Base-by-base conservation (phyloP, 371 early-diverging fungal genomes). In the Rhizopus stolonifer region DNA sequence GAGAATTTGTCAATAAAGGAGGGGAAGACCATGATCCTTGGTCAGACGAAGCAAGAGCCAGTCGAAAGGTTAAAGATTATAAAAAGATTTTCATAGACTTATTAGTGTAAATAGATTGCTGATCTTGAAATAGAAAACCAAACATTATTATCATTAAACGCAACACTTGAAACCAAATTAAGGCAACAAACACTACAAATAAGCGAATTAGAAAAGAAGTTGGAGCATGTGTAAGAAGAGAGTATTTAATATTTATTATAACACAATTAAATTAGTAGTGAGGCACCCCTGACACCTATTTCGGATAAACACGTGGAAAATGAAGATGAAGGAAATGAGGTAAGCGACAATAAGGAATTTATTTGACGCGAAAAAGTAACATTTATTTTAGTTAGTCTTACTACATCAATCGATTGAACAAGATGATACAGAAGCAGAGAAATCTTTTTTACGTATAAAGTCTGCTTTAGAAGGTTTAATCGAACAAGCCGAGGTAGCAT, bases 71-170 rank as follows among this genome's bases (percentile, higher is more conserved):
- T 54, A 47, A 19, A 21, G 25, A 18, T 15, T 18, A 19, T 39
- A 47, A 49, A 47, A 17, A 51, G 3, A 14, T 15, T 14, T 32
- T 10, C 25, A 1, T 32, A 18, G 11, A 43, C 24, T 23, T 46
- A 34, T 23, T 47, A 56, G 19, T 38, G 39, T 52, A 45, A 29
- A 45, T 57, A 79, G 70, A 74, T 79, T 67, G 71, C 64, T 44
- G 80, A 79, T 64, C 64, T 79, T 19, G 75, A 79, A 55, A 74
- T 79, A 40, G 72, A 72, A 40, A 79, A 79, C 29, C 51, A 61
- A 21, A 74, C 75, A 13, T 57, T 79, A 15, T 45, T 79, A n/a
- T 60, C 64, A 14, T 49, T 79, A 36, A 79, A 77, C 23, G 52
- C 61, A 24, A 67, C 69, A 13, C 58, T 79, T 50, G 80, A 77